These are phyloP conservation scores for Hippophae tibetana DNA, from an alignment of 306 rosid species.

Conservation along the genomic window DNA sequence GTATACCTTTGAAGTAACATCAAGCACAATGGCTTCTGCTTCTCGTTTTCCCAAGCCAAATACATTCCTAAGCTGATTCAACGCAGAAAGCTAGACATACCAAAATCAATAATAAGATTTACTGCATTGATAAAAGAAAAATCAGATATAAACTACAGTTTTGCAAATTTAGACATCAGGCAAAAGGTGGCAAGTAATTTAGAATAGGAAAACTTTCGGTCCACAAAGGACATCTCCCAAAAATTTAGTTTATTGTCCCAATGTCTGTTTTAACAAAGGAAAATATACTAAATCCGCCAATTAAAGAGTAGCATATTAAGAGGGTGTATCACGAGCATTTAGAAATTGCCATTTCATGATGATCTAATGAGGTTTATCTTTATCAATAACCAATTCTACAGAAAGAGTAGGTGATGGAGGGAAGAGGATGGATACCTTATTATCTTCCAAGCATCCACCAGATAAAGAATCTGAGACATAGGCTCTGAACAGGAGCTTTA, in stretches of 20 bases:
- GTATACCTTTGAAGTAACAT: constrained; percentile 66
- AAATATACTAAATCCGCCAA: no score
- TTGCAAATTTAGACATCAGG: no score
- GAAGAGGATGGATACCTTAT: constrained; percentile 31
- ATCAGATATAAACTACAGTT: neutral
- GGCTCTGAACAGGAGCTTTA: constrained; percentile 70
- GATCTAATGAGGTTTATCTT: no score
- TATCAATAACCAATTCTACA: neutral
- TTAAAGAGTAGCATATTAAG: no score
- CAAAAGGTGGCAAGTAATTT: no score
- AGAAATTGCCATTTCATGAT: no score
- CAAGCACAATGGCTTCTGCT: constrained; percentile 68
- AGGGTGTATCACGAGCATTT: no score
- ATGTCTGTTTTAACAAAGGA: no score
- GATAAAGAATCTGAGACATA: constrained; percentile 47
- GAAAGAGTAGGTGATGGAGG: neutral
- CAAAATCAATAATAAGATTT: constrained; percentile 6
- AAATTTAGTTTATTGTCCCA: no score
- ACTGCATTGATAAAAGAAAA: neutral
- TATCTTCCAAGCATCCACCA: constrained; percentile 39
- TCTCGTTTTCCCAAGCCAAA: constrained; percentile 92
- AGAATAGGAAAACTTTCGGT: no score
- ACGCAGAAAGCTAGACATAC: constrained; percentile 46
- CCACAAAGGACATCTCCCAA: no score
- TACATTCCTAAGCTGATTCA: constrained; percentile 80